phyloP scores from a whole-genome alignment of 1,284 basidiomycete species.

The Golubevia pallescens region DNA sequence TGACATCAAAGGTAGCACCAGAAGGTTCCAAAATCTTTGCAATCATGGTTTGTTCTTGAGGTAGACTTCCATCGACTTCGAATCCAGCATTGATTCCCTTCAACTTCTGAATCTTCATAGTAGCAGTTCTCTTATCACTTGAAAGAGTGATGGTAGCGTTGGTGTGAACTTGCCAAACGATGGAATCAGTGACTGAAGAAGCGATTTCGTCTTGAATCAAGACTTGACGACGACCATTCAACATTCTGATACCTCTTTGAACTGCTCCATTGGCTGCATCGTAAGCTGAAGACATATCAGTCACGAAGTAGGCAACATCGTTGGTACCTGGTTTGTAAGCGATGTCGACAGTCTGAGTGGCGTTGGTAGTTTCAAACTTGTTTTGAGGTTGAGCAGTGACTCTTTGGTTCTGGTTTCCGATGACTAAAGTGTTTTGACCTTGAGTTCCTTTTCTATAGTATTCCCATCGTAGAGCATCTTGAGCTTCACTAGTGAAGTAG shows the following conservation, averaged over 20 bases:
- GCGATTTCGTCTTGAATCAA: constrained; percentile 60
- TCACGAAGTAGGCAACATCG: constrained; percentile 47
- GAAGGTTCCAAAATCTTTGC: constrained; percentile 31
- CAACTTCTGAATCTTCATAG: constrained; percentile 42
- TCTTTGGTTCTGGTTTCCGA: constrained; percentile 55
- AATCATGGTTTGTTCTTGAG: constrained; percentile 36
- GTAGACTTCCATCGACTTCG: constrained; percentile 10
- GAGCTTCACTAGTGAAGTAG: constrained; percentile 51
- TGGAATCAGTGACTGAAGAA: constrained; percentile 24
- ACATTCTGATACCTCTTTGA: constrained; percentile 54
- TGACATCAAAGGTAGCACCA: constrained; percentile 7
- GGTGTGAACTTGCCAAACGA: constrained; percentile 61
- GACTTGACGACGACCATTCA: constrained; percentile 61
- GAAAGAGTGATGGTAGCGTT: constrained; percentile 56
- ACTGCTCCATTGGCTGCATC: constrained; percentile 25
- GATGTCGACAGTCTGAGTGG: constrained; percentile 33
- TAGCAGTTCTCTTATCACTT: constrained; percentile 48
- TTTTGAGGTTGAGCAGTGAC: constrained; percentile 44
- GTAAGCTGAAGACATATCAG: constrained; percentile 54
- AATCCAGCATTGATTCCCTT: constrained; percentile 46
- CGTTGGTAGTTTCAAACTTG: constrained; percentile 35
- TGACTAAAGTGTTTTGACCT: constrained; percentile 58
- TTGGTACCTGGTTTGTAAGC: constrained; percentile 42
- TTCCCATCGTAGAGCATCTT: constrained; percentile 42
- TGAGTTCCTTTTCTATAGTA: constrained; percentile 63